Conservation (phyloP, 768 basidiomycete species). For the Tricholoma bakamatsutake region DNA sequence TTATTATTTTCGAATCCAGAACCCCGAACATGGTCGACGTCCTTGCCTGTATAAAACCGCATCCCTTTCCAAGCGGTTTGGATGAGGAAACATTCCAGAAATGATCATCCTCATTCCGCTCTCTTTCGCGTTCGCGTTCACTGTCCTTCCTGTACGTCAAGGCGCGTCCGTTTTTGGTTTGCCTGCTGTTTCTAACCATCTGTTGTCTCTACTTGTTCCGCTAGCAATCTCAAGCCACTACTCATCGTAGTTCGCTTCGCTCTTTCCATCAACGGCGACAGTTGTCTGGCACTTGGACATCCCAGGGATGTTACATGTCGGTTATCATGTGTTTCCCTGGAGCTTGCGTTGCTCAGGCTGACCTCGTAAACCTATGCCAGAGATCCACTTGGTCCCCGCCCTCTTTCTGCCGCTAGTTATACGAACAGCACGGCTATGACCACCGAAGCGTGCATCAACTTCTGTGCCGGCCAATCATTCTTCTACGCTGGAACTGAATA, state of each 20-base stretch:
- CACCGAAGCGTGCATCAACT: constrained; percentile 42
- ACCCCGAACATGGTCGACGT: no score
- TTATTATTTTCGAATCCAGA: background rate
- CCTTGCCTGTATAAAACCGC: constrained; percentile 22
- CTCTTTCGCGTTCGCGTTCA: constrained; percentile 27
- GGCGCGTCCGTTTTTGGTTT: constrained; percentile 1
- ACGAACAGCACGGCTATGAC: constrained; percentile 54
- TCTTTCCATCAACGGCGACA: constrained; percentile 32
- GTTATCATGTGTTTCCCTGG: constrained; percentile 4
- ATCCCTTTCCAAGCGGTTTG: background rate
- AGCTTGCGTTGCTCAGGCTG: background rate
- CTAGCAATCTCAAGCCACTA: constrained; percentile 16
- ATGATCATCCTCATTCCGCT: constrained; percentile 29
- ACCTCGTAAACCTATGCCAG: constrained; percentile 23
- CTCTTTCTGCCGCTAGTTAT: constrained; percentile 45
- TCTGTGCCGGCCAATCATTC: constrained; percentile 41
- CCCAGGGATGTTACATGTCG: constrained; percentile 59
- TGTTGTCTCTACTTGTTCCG: background rate
- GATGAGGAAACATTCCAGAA: constrained; percentile 3
- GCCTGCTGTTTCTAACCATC: background rate
- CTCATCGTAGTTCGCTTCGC: constrained; percentile 21
- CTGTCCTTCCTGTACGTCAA: constrained; percentile 34
- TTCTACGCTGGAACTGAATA: constrained; percentile 71
- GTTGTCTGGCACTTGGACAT: constrained; percentile 52
- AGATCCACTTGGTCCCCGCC: constrained; percentile 52